Evolutionary conservation across 1,284 basidiomycete genomes (phyloP).

Genomic region (Ceratobasidium sp.): DNA sequence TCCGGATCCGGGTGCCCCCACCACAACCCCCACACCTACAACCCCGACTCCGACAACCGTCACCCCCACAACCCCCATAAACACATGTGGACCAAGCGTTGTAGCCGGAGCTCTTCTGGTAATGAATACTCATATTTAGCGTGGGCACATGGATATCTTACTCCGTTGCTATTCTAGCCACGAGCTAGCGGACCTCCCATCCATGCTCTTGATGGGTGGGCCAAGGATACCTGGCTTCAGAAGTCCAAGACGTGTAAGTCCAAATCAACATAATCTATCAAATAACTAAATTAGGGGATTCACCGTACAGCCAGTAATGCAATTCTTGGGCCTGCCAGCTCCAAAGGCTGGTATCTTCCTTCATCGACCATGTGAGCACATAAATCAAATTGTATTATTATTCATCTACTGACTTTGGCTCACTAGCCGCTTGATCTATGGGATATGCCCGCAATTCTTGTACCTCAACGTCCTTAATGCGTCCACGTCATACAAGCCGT

Average conservation of each 20-base stretch:
- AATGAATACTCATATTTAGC: background rate
- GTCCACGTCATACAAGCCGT: conserved; percentile 28
- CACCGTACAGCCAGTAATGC: background rate
- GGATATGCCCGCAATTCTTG: background rate
- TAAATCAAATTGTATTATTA: background rate
- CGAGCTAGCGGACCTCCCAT: conserved; percentile 24
- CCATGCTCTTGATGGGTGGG: conserved; percentile 35
- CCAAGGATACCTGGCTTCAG: conserved; percentile 27
- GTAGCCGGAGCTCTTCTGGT: background rate
- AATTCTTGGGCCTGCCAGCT: background rate
- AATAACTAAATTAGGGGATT: background rate
- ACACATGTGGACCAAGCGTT: too few species aligned
- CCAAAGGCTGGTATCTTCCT: conserved; percentile 1
- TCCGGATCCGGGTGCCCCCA: too few species aligned
- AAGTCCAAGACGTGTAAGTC: background rate
- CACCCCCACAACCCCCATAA: too few species aligned
- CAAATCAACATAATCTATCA: background rate
- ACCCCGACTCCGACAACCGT: too few species aligned
- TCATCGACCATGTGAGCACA: background rate
- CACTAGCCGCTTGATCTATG: background rate
- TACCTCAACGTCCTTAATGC: conserved; percentile 18
- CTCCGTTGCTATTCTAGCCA: background rate
- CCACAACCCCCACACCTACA: background rate
- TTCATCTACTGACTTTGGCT: background rate
- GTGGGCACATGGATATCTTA: too few species aligned